Conservation (phyloP, 2,329 filamentous ascomycete species). For the Arachnomyces sp. region DNA sequence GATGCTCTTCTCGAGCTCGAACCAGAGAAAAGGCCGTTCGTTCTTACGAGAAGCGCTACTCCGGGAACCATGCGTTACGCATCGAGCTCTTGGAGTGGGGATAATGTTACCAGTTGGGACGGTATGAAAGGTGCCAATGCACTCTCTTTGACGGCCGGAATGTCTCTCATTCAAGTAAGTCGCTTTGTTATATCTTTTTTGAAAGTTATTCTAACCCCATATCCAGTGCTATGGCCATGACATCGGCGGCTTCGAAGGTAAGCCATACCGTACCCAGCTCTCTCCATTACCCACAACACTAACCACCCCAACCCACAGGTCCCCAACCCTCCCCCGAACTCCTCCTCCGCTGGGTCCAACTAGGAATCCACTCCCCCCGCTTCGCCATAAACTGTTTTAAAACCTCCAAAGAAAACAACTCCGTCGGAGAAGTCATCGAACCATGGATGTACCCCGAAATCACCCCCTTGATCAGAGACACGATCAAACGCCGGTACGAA, state of each 20-base stretch:
- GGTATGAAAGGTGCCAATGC: conserved; percentile 66
- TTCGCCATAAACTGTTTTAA: conserved; percentile 77
- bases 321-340: conserved; percentile 64
- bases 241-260: conserved; percentile 66
- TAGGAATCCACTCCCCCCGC: conserved; percentile 61
- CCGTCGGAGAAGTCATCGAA: conserved; percentile 65
- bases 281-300: not conserved
- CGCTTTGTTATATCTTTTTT: not conserved
- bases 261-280: not conserved
- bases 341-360: conserved; percentile 65
- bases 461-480: conserved; percentile 53
- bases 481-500: conserved; percentile 64
- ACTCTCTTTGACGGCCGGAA: conserved; percentile 59
- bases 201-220: conserved; percentile 2
- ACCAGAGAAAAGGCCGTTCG: conserved; percentile 56
- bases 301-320: conserved; percentile 13
- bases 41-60: conserved; percentile 63
- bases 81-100: conserved; percentile 66
- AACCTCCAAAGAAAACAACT: conserved; percentile 58
- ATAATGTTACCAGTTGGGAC: conserved; percentile 67
- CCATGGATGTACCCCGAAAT: conserved; percentile 70
- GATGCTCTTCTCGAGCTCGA: conserved; percentile 55
- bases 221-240: conserved; percentile 61
- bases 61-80: conserved; percentile 63
- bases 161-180: conserved; percentile 56